Percentiles rank a stretch among this genome's conserved stretches.
Evolutionary conservation across 176 grass and related monocot species (phyloP).

Genomic region (Carex parvula): DNA sequence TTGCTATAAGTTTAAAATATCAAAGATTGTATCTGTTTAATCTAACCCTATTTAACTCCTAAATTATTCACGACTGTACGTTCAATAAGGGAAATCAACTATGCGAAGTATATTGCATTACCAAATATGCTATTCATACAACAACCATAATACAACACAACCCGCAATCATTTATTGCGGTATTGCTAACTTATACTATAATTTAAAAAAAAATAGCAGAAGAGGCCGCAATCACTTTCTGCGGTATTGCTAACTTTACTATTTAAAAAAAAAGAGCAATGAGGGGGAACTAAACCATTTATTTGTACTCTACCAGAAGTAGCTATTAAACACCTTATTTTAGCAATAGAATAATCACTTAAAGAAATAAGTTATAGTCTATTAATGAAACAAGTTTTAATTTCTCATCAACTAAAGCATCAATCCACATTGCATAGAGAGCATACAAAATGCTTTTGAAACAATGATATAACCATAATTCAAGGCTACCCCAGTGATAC

Average conservation of each 20-base stretch:
- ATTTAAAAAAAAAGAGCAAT: background rate
- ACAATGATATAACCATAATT: background rate
- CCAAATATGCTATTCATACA: background rate
- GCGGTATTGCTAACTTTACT: background rate
- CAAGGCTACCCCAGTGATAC: background rate
- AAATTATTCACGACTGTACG: background rate
- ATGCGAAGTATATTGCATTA: background rate
- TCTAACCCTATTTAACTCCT: background rate
- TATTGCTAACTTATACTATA: background rate
- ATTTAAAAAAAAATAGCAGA: background rate
- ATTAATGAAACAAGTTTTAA: slow-evolving; percentile 6
- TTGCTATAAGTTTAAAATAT: background rate
- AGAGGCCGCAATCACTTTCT: background rate
- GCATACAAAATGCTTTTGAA: background rate
- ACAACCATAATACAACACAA: background rate
- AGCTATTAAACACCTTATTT: slow-evolving; percentile 4
- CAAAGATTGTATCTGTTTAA: background rate
- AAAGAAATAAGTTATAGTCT: too few relatives aligned
- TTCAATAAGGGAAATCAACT: background rate
- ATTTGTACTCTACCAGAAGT: background rate
- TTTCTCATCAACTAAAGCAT: background rate
- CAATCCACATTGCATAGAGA: slow-evolving; percentile 10
- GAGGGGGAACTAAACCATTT: background rate
- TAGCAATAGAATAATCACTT: background rate
- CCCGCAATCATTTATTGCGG: slow-evolving; percentile 8